These are phyloP conservation scores for Mentha longifolia DNA, from an alignment of 257 asterid genomes.

Conservation along the genomic window DNA sequence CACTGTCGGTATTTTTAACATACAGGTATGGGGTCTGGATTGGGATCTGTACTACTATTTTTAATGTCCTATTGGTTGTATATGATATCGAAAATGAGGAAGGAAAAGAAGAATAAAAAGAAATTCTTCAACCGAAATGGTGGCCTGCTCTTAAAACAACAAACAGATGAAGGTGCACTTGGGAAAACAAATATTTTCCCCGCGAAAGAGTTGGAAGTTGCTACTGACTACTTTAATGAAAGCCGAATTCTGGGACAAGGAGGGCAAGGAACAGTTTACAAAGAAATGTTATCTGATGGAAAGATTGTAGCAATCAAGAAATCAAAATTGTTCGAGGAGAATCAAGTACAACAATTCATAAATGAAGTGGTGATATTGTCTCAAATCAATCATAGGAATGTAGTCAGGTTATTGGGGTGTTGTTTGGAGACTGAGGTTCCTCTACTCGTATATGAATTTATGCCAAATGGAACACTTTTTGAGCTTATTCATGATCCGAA, in stretches of 20 bases:
- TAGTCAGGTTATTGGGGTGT: neutral
- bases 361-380: neutral
- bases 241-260: neutral
- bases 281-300: neutral
- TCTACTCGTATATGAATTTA: neutral
- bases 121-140: slow-evolving; percentile 14
- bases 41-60: no score
- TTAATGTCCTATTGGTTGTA: no score
- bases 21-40: no score
- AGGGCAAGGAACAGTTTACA: neutral
- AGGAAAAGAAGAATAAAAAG: no score
- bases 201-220: neutral
- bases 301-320: neutral
- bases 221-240: neutral
- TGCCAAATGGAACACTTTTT: neutral
- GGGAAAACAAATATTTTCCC: neutral
- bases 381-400: neutral
- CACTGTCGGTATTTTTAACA: no score
- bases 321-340: neutral
- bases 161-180: neutral
- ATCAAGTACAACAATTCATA: neutral
- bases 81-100: no score
- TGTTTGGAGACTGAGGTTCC: slow-evolving; percentile 4
- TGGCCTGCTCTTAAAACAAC: neutral
- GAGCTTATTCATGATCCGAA: neutral